Evolutionary conservation across 2,329 filamentous ascomycete species (phyloP).

Genomic region (Aspergillus pseudoglaucus): DNA sequence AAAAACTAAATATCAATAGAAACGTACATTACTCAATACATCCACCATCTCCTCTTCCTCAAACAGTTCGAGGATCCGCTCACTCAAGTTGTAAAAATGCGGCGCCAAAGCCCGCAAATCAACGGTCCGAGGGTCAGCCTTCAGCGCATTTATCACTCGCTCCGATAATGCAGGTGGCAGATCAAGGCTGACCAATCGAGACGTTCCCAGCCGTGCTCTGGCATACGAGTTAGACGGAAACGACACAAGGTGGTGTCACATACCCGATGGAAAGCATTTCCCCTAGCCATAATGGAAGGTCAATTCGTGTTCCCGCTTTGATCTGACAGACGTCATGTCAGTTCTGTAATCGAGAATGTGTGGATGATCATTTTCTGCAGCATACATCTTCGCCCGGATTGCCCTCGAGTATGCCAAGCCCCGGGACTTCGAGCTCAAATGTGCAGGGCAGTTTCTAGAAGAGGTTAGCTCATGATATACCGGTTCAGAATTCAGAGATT

Average conservation of each 20-base stretch:
- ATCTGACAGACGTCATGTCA: constrained; percentile 44
- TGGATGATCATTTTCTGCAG: neutral
- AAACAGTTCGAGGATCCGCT: constrained; percentile 81
- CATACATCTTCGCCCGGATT: constrained; percentile 58
- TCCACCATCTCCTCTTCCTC: constrained; percentile 77
- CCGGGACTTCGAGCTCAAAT: constrained; percentile 82
- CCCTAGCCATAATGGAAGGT: constrained; percentile 87
- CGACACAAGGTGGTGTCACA: constrained; percentile 3
- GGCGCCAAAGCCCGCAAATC: constrained; percentile 74
- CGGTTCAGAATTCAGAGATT: no score
- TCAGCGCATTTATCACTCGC: constrained; percentile 79
- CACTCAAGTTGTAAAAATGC: constrained; percentile 81
- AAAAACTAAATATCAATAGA: neutral
- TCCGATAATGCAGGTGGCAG: constrained; percentile 70
- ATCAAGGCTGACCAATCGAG: constrained; percentile 69
- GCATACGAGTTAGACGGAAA: constrained; percentile 1
- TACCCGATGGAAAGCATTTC: constrained; percentile 67
- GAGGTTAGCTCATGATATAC: constrained; percentile 1
- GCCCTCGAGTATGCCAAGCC: constrained; percentile 83
- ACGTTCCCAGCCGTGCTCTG: constrained; percentile 39
- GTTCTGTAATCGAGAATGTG: neutral
- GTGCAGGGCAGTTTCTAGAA: constrained; percentile 86
- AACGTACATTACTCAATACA: constrained; percentile 52
- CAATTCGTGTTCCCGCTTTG: constrained; percentile 71
- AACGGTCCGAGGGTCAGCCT: constrained; percentile 81